Base-by-base conservation (phyloP, 129 eudicot genomes). In the Smallanthus sonchifolius region DNA sequence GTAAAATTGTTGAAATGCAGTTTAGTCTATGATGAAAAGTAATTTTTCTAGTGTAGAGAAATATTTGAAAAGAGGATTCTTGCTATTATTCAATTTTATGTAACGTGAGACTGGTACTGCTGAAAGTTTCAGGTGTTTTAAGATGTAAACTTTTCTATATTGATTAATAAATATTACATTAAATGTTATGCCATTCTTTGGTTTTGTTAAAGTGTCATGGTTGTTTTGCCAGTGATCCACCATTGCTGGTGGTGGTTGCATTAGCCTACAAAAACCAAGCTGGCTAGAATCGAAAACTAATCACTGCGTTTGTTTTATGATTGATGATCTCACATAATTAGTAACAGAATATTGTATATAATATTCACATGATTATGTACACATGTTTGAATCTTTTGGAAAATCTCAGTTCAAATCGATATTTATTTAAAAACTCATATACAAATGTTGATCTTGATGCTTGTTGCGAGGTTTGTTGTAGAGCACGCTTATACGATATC, bases 121-220 rank as follows among this genome's bases (percentile, higher is more conserved):
- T 9, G 80, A 75, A 15, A 55, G 73, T 48, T 65, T 28, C 30
- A 44, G 38, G 70, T 43, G 63, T 16, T 56, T 17, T 57, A 68
- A 69, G 75, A 77, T 77, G 71, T 69, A 69, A 40, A 56, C 8
- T 55, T 76, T 40, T 67, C 10, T 39, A 8, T 40, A 51, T 76
- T 76, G 11, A 67, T 30, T 57, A 17, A 77, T 68, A 57, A 42
- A 44, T 60, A 57, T 30, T 62, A 68, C 32, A 28, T 76, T 62
- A 68, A 43, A 28, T 76, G 10, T 55, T 42, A 54, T 30, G 65
- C 37, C 57, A 67, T 66, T 67, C 59, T 55, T 67, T 76, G 44
- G 59, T 42, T 28, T 65, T 76, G 47, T 42, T 38, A 2, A 66
- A 54, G 10, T 37, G 8, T 65, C 39, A 64, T 75, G 64, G 71